These are phyloP conservation scores for Hypoxylon fuscum DNA, from an alignment of 495 filamentous ascomycete genomes.

Conservation along the genomic window DNA sequence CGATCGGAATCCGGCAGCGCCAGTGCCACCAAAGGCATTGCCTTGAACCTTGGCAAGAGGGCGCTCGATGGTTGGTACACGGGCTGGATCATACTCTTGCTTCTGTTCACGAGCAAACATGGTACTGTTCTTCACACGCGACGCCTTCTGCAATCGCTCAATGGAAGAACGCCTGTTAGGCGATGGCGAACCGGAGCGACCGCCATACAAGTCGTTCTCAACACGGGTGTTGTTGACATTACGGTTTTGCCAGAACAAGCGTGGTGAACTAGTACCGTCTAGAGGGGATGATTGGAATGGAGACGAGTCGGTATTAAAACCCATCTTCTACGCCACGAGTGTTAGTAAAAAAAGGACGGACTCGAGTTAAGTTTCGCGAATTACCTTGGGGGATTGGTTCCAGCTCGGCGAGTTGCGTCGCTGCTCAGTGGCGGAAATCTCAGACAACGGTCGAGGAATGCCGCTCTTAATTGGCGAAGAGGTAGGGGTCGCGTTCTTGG, in stretches of 20 bases:
- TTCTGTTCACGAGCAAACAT: conserved; percentile 91
- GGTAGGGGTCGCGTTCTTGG: conserved; percentile 57
- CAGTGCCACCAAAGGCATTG: conserved; percentile 64
- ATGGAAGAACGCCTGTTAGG: conserved; percentile 84
- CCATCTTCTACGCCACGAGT: conserved; percentile 50
- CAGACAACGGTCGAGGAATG: conserved; percentile 63
- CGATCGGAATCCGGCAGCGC: conserved; percentile 57
- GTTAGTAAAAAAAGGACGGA: conserved; percentile 38
- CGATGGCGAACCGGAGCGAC: conserved; percentile 67
- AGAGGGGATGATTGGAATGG: conserved; percentile 80
- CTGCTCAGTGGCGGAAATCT: conserved; percentile 65
- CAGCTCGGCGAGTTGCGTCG: conserved; percentile 79
- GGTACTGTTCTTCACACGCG: conserved; percentile 94
- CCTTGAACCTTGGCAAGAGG: conserved; percentile 78
- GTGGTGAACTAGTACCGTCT: conserved; percentile 71
- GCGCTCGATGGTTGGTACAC: conserved; percentile 75
- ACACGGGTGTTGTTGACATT: conserved; percentile 70
- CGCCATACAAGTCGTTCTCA: conserved; percentile 74
- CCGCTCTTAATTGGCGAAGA: conserved; percentile 58
- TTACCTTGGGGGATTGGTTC: conserved; percentile 73
- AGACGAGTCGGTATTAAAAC: conserved; percentile 72
- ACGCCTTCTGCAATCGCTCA: conserved; percentile 90
- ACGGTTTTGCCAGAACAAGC: conserved; percentile 85
- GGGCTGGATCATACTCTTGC: conserved; percentile 88
- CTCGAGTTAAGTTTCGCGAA: conserved; percentile 22